Conservation (phyloP, 495 filamentous ascomycete species). For the Talaromyces borbonicus region DNA sequence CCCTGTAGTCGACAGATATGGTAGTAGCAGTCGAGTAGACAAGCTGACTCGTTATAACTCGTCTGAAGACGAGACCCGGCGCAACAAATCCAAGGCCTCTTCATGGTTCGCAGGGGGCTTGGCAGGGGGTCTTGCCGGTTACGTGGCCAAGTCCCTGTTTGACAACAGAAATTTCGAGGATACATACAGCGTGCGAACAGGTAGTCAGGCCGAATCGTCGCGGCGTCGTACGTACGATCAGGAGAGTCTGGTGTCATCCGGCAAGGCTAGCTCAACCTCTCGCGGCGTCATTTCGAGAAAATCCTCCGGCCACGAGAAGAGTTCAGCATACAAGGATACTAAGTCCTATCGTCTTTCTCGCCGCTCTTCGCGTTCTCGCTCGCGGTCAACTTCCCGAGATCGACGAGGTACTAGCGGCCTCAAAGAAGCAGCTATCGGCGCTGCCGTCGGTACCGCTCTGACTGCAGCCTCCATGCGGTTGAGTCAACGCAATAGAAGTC, state of each 20-base stretch:
- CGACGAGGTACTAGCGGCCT: slow-evolving; percentile 23
- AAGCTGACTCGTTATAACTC: slow-evolving; percentile 49
- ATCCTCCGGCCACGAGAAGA: slow-evolving; percentile 17
- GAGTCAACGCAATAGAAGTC: slow-evolving; percentile 15
- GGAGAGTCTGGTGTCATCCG: slow-evolving; percentile 25
- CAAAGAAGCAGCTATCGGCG: slow-evolving; percentile 34
- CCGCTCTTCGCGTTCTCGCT: slow-evolving; percentile 8
- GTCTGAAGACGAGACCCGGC: slow-evolving; percentile 43
- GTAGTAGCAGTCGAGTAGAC: slow-evolving; percentile 39
- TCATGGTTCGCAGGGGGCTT: slow-evolving; percentile 47
- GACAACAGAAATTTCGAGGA: slow-evolving; percentile 47
- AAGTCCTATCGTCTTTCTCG: slow-evolving; percentile 1
- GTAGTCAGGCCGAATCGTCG: slow-evolving; percentile 24
- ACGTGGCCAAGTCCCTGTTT: slow-evolving; percentile 45
- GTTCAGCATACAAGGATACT: neutral
- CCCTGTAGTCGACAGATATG: slow-evolving; percentile 29
- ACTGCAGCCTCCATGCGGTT: slow-evolving; percentile 20
- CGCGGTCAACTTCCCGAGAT: slow-evolving; percentile 27
- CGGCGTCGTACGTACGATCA: slow-evolving; percentile 24
- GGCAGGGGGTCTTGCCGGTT: slow-evolving; percentile 44
- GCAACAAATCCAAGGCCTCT: slow-evolving; percentile 29
- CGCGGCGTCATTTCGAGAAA: slow-evolving; percentile 29
- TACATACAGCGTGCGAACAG: slow-evolving; percentile 46
- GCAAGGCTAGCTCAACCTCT: slow-evolving; percentile 36
- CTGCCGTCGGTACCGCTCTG: slow-evolving; percentile 35